A percentile compares a stretch with the other conserved stretches of the same genome.
phyloP scores from a whole-genome alignment of 345 rosid genomes.

The Salix dunnii region DNA sequence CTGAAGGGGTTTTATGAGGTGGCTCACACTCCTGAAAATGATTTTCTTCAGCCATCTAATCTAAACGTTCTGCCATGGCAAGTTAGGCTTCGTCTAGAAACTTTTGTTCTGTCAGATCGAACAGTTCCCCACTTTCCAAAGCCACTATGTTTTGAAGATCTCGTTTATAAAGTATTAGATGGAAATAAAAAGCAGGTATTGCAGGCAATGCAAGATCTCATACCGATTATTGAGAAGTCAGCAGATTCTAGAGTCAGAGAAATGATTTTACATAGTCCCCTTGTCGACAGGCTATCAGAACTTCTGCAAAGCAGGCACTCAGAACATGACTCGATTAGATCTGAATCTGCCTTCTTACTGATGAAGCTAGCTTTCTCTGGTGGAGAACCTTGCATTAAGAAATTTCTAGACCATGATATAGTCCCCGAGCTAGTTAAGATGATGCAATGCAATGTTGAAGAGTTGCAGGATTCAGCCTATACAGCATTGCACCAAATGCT shows the following conservation, averaged over 20 bases:
- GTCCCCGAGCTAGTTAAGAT: background rate
- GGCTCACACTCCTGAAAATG: background rate
- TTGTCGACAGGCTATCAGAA: background rate
- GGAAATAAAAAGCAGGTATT: background rate
- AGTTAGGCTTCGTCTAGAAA: background rate
- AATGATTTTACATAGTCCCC: background rate
- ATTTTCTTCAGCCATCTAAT: background rate
- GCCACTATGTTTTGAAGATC: background rate
- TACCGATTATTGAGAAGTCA: background rate
- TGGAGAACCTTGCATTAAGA: background rate
- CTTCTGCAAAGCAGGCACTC: background rate
- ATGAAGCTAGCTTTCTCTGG: background rate
- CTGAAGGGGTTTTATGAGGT: background rate
- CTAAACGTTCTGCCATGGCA: background rate
- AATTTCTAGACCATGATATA: background rate
- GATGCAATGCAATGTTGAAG: background rate
- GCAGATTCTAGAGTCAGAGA: background rate
- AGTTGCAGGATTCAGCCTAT: background rate
- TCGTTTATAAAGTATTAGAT: too few species aligned
- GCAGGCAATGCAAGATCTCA: background rate
- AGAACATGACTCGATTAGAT: background rate
- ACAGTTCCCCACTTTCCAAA: background rate
- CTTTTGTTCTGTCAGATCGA: background rate
- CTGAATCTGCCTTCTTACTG: background rate
- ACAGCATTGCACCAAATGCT: background rate